Percentiles rank a stretch among this genome's conserved stretches.
These are phyloP conservation scores for Candida rishiriensis DNA, from an alignment of 805 yeast genomes.

Conservation along the genomic window DNA sequence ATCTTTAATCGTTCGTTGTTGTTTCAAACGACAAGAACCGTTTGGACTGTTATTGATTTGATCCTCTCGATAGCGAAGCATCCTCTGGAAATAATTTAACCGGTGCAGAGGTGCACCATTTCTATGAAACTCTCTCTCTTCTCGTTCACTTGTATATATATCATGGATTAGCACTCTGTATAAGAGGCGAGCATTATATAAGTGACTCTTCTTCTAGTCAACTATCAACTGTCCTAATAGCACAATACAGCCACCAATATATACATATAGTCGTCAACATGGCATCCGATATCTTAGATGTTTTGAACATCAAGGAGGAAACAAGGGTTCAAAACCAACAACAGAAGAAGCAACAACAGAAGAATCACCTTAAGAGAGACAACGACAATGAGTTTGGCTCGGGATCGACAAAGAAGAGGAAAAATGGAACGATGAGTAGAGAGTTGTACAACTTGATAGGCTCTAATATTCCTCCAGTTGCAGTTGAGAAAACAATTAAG, in stretches of 20 bases:
- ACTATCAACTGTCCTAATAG: neutral
- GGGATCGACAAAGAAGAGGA: conserved; percentile 30
- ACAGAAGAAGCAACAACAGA: conserved; percentile 35
- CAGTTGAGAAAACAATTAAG: conserved; percentile 44
- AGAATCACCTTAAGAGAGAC: conserved; percentile 5
- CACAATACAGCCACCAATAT: neutral
- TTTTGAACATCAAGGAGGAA: conserved; percentile 60
- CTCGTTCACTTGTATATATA: too few relatives aligned
- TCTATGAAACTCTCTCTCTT: too few relatives aligned
- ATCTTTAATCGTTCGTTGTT: too few relatives aligned
- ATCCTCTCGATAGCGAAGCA: too few relatives aligned
- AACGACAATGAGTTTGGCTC: conserved; percentile 15
- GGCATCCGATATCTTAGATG: conserved; percentile 68
- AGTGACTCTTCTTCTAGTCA: conserved; percentile 1
- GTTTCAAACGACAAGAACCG: too few relatives aligned
- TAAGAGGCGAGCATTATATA: too few relatives aligned
- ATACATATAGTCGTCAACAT: conserved; percentile 7
- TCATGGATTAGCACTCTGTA: too few relatives aligned
- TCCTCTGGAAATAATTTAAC: too few relatives aligned
- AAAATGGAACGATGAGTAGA: conserved; percentile 69
- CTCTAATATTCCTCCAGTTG: conserved; percentile 83
- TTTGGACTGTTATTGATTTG: too few relatives aligned
- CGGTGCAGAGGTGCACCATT: too few relatives aligned
- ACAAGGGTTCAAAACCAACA: conserved; percentile 26
- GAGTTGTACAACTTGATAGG: conserved; percentile 87